A percentile compares a stretch with the other conserved stretches of the same genome.
phyloP scores from a whole-genome alignment of 768 basidiomycete genomes.

The Xerocomus potaroensis region DNA sequence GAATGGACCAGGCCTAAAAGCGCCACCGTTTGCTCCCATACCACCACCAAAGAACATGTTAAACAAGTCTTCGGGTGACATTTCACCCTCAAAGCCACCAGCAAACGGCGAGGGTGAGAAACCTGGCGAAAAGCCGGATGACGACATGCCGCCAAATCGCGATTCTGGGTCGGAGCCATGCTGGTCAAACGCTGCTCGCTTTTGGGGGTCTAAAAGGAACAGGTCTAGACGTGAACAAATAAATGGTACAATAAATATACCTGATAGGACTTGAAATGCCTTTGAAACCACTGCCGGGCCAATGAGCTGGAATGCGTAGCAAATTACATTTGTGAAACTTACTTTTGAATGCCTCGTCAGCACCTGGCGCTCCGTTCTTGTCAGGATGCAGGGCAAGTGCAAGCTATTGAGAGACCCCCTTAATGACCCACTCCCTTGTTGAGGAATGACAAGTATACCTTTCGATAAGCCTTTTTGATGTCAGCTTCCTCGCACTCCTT shows the following conservation, averaged over 20 bases:
- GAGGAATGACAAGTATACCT: constrained; percentile 50
- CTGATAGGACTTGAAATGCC: constrained; percentile 92
- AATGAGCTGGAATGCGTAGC: constrained; percentile 4
- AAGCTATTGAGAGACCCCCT: constrained; percentile 43
- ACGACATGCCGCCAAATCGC: constrained; percentile 67
- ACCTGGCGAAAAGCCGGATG: constrained; percentile 45
- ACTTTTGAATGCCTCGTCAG: constrained; percentile 99
- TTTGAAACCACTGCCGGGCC: constrained; percentile 82
- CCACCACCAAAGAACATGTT: constrained; percentile 95
- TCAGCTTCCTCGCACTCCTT: constrained; percentile 80
- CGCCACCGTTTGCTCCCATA: constrained; percentile 40
- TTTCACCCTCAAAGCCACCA: constrained; percentile 68
- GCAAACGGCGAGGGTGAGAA: constrained; percentile 51
- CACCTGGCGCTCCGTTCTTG: constrained; percentile 96
- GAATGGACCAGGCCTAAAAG: constrained; percentile 52
- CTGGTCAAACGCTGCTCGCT: constrained; percentile 81
- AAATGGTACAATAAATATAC: constrained; percentile 29
- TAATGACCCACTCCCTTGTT: constrained; percentile 5
- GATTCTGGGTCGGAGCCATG: constrained; percentile 88
- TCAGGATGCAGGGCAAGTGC: constrained; percentile 89
- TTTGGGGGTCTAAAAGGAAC: constrained; percentile 67
- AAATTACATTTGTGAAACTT: constrained; percentile 27
- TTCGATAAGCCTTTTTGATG: constrained; percentile 93
- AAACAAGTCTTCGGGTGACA: constrained; percentile 95
- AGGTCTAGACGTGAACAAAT: constrained; percentile 5